phyloP scores from a whole-genome alignment of 75 land plant species.

The Cupressus sempervirens region DNA sequence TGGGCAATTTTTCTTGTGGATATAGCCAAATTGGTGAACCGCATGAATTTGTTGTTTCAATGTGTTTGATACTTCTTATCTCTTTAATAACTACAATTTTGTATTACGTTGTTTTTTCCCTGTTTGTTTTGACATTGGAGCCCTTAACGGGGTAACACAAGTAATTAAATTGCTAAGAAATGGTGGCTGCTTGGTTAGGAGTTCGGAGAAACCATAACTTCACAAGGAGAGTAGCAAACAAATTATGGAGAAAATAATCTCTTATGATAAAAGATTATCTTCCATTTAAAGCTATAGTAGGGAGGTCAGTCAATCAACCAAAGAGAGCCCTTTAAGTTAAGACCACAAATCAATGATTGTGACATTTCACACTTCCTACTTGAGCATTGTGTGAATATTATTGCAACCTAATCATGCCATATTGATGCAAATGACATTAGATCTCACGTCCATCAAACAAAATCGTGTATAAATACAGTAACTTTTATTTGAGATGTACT shows the following conservation, averaged over 20 bases:
- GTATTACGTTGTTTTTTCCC: too few species aligned
- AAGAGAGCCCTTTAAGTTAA: neutral
- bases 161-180: too few species aligned
- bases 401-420: neutral
- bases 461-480: neutral
- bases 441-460: neutral
- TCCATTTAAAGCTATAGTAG: neutral
- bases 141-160: too few species aligned
- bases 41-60: too few species aligned
- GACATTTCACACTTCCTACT: neutral
- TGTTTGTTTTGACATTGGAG: too few species aligned
- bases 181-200: too few species aligned
- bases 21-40: too few species aligned
- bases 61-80: too few species aligned
- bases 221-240: neutral
- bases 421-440: neutral
- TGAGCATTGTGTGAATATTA: neutral
- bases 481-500: neutral
- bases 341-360: neutral
- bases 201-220: too few species aligned
- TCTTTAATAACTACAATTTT: too few species aligned
- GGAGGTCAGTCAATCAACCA: neutral
- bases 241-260: neutral
- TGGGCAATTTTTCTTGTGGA: too few species aligned
- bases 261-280: neutral